phyloP scores from a whole-genome alignment of 2,329 filamentous ascomycete species.

The Hymenoscyphus scutula region DNA sequence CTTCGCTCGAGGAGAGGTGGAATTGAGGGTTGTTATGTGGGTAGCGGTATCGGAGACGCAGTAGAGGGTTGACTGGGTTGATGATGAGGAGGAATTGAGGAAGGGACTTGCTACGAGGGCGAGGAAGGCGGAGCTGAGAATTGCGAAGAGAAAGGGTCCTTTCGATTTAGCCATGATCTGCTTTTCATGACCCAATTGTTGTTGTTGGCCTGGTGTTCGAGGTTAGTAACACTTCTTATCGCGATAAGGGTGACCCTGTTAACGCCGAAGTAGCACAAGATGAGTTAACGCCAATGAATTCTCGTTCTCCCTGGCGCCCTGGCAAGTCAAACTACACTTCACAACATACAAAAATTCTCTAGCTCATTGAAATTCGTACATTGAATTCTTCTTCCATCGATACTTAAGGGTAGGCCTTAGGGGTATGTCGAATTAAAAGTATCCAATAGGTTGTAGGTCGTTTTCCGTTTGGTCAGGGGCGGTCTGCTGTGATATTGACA shows the following conservation, averaged over 20 bases:
- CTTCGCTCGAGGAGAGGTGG: constrained; percentile 40
- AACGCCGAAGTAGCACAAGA: not conserved
- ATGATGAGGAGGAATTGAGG: constrained; percentile 3
- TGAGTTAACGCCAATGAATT: not conserved
- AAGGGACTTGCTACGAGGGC: constrained; percentile 15
- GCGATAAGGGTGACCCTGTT: too few species aligned
- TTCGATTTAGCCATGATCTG: not conserved
- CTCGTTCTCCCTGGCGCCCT: too few species aligned
- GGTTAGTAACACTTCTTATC: constrained; percentile 3
- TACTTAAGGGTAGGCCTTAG: too few species aligned
- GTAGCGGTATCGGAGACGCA: constrained; percentile 37
- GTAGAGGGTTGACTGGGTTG: constrained; percentile 25
- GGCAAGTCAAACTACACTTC: too few species aligned
- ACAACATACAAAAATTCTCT: too few species aligned
- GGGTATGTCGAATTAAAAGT: too few species aligned
- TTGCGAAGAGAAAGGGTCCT: not conserved
- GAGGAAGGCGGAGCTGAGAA: constrained; percentile 9
- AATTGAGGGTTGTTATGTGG: constrained; percentile 44
- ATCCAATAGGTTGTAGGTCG: too few species aligned
- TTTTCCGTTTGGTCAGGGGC: too few species aligned
- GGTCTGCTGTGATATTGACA: too few species aligned
- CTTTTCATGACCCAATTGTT: not conserved
- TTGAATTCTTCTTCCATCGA: too few species aligned
- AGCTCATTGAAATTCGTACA: too few species aligned
- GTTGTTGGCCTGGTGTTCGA: not conserved